phyloP scores from a whole-genome alignment of 495 filamentous ascomycete species.

The Penicillium cosmopolitanum region DNA sequence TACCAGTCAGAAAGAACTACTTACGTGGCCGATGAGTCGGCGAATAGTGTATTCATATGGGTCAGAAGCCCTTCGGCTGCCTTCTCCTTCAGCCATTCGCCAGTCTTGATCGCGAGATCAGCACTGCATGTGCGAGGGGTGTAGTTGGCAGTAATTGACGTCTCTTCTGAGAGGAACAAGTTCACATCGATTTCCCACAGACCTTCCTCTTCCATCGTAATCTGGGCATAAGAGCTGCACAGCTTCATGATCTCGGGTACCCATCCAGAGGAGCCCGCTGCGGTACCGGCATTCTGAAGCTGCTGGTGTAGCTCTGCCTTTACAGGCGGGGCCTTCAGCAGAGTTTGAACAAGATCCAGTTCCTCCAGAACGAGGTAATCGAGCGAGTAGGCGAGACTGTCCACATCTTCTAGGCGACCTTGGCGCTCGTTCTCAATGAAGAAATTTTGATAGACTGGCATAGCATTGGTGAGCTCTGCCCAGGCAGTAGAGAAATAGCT shows the following conservation, averaged over 20 bases:
- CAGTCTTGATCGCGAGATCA: constrained; percentile 88
- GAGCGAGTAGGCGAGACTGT: constrained; percentile 91
- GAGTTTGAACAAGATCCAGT: constrained; percentile 87
- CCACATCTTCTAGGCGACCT: constrained; percentile 84
- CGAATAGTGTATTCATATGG: constrained; percentile 70
- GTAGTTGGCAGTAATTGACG: constrained; percentile 94
- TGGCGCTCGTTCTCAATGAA: constrained; percentile 86
- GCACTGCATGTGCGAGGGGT: constrained; percentile 90
- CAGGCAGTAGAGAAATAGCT: constrained; percentile 82
- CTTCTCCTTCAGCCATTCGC: constrained; percentile 77
- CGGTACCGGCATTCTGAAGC: constrained; percentile 60
- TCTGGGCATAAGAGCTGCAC: constrained; percentile 84
- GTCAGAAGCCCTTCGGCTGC: constrained; percentile 75
- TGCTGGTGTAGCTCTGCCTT: constrained; percentile 81
- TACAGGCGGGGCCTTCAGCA: constrained; percentile 80
- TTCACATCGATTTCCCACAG: constrained; percentile 97
- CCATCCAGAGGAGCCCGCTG: constrained; percentile 64
- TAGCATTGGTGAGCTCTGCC: constrained; percentile 76
- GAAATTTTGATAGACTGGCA: constrained; percentile 71
- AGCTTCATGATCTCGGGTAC: constrained; percentile 80
- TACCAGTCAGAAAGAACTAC: constrained; percentile 25
- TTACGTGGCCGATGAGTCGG: constrained; percentile 56
- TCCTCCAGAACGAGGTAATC: constrained; percentile 93
- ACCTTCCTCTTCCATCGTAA: constrained; percentile 88
- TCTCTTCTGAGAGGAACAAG: constrained; percentile 92